Base-by-base conservation (phyloP, 176 grass and related monocot species). In the Pharus latifolius region DNA sequence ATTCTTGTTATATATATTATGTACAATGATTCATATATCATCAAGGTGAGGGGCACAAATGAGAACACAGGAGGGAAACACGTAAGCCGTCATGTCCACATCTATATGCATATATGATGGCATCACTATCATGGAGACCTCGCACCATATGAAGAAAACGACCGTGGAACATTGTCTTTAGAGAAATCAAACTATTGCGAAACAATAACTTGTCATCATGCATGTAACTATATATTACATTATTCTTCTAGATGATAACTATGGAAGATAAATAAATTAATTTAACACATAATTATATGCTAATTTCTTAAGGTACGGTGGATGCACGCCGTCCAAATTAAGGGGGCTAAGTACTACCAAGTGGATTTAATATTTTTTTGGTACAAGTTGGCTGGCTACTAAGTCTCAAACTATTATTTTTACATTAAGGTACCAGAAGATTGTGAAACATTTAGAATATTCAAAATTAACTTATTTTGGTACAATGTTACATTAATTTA, bases 231-330 rank as follows among this genome's bases (percentile, higher is more conserved):
- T 23, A 2, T 13, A 69, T 25, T 6, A 23, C n/a, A n/a, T n/a
- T 44, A 60, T n/a, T 30, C 66, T 61, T 79, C 66, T 80, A 80
- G 66, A 80, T 71, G 56, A 52, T 62, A 79, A 79, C n/a, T 52
- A 69, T 3, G 16, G 32, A 13, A 18, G 27, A 35, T 31, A 49
- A 19, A 61, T 19, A 10, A 9, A 44, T 38, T 28, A 53, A n/a
- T n/a, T n/a, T n/a, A n/a, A n/a, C n/a, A n/a, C n/a, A n/a, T n/a
- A n/a, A n/a, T n/a, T n/a, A n/a, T n/a, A n/a, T n/a, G n/a, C n/a
- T n/a, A n/a, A n/a, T n/a, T n/a, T n/a, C n/a, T n/a, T n/a, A n/a
- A n/a, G n/a, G n/a, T n/a, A n/a, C n/a, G n/a, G n/a, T n/a, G n/a
- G n/a, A n/a, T n/a, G n/a, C n/a, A n/a, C n/a, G n/a, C n/a, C n/a